A percentile compares a stretch with the other conserved stretches of the same genome.
Evolutionary conservation across 1,284 basidiomycete genomes (phyloP).

Genomic region (Cerrena zonata): DNA sequence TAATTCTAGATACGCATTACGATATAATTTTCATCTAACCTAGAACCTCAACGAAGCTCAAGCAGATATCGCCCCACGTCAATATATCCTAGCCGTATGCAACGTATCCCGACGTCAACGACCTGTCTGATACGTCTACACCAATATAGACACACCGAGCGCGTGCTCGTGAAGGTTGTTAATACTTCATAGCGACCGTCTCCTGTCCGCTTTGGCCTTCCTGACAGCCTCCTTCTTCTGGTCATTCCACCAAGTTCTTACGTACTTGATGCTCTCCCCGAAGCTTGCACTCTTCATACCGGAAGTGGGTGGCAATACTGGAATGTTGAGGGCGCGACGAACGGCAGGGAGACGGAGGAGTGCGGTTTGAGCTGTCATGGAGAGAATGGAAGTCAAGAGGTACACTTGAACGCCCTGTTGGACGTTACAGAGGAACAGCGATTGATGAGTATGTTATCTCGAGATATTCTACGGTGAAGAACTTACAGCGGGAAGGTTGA

Average conservation of each 20-base stretch:
- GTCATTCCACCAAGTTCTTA: constrained; percentile 26
- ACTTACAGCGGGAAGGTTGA: constrained; percentile 50
- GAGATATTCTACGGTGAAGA: constrained; percentile 5
- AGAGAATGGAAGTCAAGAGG: constrained; percentile 43
- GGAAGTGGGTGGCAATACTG: constrained; percentile 30
- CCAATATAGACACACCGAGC: too few relatives aligned
- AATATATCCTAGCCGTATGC: too few relatives aligned
- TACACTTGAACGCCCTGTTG: constrained; percentile 68
- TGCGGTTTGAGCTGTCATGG: constrained; percentile 42
- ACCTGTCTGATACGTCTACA: too few relatives aligned
- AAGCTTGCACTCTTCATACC: constrained; percentile 22
- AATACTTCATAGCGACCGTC: too few relatives aligned
- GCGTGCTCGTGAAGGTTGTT: too few relatives aligned
- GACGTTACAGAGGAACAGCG: neutral
- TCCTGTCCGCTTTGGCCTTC: constrained; percentile 4
- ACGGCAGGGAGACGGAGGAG: constrained; percentile 43
- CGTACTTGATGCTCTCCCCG: constrained; percentile 25
- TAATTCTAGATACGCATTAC: neutral
- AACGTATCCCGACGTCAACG: too few relatives aligned
- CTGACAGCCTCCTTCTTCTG: constrained; percentile 18
- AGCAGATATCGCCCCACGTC: too few relatives aligned
- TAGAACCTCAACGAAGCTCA: neutral
- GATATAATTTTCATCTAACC: neutral
- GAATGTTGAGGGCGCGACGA: constrained; percentile 44
- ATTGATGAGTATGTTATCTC: constrained; percentile 3